Percentiles rank a stretch among this genome's conserved stretches.
phyloP scores from a whole-genome alignment of 352 stramenopile species.

The Globisporangium carolinianum region DNA sequence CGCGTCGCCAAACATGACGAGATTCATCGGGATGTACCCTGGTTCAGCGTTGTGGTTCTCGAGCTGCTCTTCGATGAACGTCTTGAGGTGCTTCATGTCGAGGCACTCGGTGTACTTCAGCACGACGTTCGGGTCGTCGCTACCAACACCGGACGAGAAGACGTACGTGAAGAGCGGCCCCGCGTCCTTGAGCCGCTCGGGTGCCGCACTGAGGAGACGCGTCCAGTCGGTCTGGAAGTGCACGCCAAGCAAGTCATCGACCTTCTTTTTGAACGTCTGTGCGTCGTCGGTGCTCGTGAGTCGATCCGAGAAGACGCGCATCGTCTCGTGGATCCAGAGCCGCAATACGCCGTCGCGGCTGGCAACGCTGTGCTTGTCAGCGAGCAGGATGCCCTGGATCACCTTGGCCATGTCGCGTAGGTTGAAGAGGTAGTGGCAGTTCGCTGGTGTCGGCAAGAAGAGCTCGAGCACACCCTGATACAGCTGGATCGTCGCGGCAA shows the following conservation, averaged over 20 bases:
- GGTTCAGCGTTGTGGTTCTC: conserved; percentile 90
- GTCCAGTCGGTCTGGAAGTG: conserved; percentile 80
- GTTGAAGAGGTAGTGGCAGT: conserved; percentile 89
- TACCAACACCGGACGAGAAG: conserved; percentile 33
- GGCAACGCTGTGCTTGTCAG: conserved; percentile 66
- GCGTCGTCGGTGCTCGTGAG: conserved; percentile 87
- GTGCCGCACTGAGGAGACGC: conserved; percentile 41
- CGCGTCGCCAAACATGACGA: conserved; percentile 90
- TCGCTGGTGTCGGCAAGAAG: conserved; percentile 85
- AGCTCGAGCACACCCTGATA: conserved; percentile 81
- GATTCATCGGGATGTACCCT: conserved; percentile 84
- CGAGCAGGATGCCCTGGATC: conserved; percentile 74
- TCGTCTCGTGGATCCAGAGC: conserved; percentile 88
- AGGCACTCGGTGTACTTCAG: conserved; percentile 69
- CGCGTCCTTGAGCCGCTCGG: conserved; percentile 72
- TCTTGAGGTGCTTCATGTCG: conserved; percentile 85
- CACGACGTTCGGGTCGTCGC: conserved; percentile 13
- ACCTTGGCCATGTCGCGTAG: conserved; percentile 87
- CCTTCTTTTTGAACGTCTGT: conserved; percentile 83
- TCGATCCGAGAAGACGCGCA: conserved; percentile 88
- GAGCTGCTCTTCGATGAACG: conserved; percentile 86
- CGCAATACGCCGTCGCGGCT: conserved; percentile 68
- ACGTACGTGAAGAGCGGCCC: conserved; percentile 80
- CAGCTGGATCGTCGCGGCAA: conserved; percentile 79
- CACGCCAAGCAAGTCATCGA: conserved; percentile 66